A percentile compares a stretch with the other conserved stretches of the same genome.
phyloP scores from a whole-genome alignment of 2,329 filamentous ascomycete species.

The Botrytis squamosa region DNA sequence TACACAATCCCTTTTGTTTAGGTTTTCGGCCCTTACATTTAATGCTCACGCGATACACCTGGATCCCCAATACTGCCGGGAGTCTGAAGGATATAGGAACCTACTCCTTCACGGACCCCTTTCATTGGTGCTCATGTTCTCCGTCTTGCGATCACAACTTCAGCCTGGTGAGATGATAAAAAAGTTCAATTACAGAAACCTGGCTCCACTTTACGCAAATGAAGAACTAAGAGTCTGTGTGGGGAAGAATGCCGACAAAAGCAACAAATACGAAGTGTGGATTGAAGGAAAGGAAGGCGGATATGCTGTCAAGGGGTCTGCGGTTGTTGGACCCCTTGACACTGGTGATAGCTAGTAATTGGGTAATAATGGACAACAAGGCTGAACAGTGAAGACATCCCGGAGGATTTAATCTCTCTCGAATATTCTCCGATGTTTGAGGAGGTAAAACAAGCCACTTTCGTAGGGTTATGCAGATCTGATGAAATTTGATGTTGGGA shows the following conservation, averaged over 20 bases:
- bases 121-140: constrained; percentile 72
- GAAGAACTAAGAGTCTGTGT: constrained; percentile 71
- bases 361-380: constrained; percentile 13
- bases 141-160: constrained; percentile 56
- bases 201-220: constrained; percentile 75
- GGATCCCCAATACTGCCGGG: constrained; percentile 66
- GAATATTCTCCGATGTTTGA: constrained; percentile 22
- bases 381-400: constrained; percentile 15
- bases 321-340: constrained; percentile 26
- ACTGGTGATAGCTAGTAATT: constrained; percentile 10
- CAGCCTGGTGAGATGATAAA: constrained; percentile 45
- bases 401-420: constrained; percentile 18
- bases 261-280: constrained; percentile 59
- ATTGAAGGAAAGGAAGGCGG: constrained; percentile 61
- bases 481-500: constrained; percentile 6
- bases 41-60: constrained; percentile 93
- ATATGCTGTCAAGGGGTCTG: constrained; percentile 61
- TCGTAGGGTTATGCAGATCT: constrained; percentile 13
- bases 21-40: constrained; percentile 86
- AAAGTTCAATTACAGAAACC: constrained; percentile 73
- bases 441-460: constrained; percentile 17
- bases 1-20: constrained; percentile 72
- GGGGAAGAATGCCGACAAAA: constrained; percentile 45
- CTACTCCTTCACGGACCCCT: constrained; percentile 87
- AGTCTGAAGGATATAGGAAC: constrained; percentile 70